A percentile compares a stretch with the other conserved stretches of the same genome.
Evolutionary conservation across 306 rosid species (phyloP).

Genomic region (Alnus rubra): DNA sequence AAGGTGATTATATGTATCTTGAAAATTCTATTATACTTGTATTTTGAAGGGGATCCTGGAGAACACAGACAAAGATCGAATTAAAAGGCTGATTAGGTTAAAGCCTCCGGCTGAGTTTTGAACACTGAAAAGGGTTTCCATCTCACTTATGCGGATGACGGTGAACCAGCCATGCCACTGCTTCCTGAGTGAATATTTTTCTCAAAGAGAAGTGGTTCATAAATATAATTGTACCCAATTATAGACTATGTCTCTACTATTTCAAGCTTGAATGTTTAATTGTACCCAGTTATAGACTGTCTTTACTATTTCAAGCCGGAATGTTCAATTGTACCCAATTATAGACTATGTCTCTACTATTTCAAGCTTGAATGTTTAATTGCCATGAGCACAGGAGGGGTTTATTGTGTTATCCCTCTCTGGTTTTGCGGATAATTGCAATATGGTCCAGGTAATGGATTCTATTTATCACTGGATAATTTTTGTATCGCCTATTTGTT

Average conservation of each 20-base stretch:
- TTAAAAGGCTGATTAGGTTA: conserved; percentile 82
- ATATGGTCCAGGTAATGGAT: neutral
- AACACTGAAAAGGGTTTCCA: conserved; percentile 1
- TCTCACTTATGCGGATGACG: neutral
- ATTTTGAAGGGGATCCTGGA: conserved; percentile 77
- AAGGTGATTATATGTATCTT: neutral
- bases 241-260: no score
- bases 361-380: no score
- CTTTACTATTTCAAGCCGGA: no score
- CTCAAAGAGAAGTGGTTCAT: neutral
- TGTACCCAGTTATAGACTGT: no score
- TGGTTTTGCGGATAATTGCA: neutral
- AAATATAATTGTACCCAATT: neutral
- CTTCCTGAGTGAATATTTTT: neutral
- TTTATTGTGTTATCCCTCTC: no score
- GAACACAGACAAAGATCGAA: conserved; percentile 85
- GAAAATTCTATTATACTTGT: conserved; percentile 14
- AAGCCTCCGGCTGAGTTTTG: conserved; percentile 86
- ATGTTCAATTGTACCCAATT: no score
- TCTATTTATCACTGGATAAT: neutral
- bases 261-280: no score
- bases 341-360: no score
- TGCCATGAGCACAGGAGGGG: no score
- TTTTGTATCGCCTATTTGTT: no score
- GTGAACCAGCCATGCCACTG: neutral